These are phyloP conservation scores for Lyophyllum shimeji DNA, from an alignment of 768 basidiomycete genomes.

Conservation along the genomic window DNA sequence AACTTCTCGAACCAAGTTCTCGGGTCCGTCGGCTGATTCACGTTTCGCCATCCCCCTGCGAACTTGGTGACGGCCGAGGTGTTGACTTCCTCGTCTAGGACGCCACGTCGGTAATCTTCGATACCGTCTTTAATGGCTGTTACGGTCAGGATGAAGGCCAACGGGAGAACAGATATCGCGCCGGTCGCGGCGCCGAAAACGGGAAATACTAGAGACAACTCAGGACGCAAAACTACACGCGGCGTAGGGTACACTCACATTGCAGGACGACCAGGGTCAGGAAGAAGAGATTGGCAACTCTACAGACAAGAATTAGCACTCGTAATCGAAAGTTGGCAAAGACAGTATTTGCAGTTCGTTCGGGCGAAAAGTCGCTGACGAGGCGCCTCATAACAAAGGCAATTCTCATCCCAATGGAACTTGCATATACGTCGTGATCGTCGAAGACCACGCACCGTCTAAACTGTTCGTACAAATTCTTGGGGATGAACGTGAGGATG, in stretches of 20 bases:
- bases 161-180: conserved; percentile 78
- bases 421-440: too few species aligned
- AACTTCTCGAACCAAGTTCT: conserved; percentile 74
- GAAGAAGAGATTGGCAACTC: conserved; percentile 93
- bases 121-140: conserved; percentile 96
- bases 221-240: neutral
- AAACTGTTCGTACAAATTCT: conserved; percentile 95
- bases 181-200: conserved; percentile 89
- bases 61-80: conserved; percentile 91
- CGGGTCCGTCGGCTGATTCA: conserved; percentile 81
- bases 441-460: conserved; percentile 58
- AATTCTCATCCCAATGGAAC: too few species aligned
- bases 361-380: too few species aligned
- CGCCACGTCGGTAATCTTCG: conserved; percentile 91
- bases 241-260: conserved; percentile 38
- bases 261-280: conserved; percentile 79
- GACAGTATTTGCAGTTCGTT: too few species aligned
- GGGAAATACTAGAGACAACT: conserved; percentile 64
- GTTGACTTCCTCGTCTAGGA: conserved; percentile 91
- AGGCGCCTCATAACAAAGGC: too few species aligned
- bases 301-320: conserved; percentile 24
- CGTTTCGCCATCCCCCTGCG: conserved; percentile 80
- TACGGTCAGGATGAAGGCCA: conserved; percentile 82
- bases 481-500: conserved; percentile 84
- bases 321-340: too few species aligned